phyloP scores from a whole-genome alignment of 2,329 filamentous ascomycete species.

The Microdochium nivale region DNA sequence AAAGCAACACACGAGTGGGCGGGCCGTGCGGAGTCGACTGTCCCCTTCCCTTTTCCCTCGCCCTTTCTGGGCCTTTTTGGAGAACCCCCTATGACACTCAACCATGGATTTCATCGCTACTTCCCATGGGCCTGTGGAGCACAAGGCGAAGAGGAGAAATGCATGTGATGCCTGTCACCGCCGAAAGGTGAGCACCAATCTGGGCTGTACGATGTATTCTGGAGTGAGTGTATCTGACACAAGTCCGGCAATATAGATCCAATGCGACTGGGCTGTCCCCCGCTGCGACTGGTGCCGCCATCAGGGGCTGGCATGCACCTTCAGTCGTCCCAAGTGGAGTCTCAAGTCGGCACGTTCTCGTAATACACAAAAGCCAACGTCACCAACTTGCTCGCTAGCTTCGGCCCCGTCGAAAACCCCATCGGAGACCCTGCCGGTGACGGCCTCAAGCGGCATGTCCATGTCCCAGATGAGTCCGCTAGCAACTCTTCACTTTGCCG shows the following conservation, averaged over 20 bases:
- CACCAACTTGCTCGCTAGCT: not conserved
- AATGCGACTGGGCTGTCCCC: constrained; percentile 34
- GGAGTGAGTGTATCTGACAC: not conserved
- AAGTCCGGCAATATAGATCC: constrained; percentile 27
- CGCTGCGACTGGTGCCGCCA: constrained; percentile 42
- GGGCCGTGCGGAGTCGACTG: too few relatives aligned
- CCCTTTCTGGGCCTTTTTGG: not conserved
- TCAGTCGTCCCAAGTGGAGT: constrained; percentile 18
- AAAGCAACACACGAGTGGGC: not conserved
- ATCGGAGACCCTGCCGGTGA: too few relatives aligned
- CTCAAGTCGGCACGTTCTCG: constrained; percentile 16
- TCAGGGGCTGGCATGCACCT: constrained; percentile 37
- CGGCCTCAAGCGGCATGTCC: not conserved
- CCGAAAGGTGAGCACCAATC: constrained; percentile 29
- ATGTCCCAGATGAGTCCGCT: not conserved
- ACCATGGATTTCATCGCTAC: not conserved
- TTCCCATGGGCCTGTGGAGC: not conserved
- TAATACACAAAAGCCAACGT: not conserved
- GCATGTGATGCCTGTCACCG: constrained; percentile 41
- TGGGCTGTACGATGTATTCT: not conserved
- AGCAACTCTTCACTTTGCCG: constrained; percentile 31
- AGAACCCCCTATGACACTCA: too few relatives aligned
- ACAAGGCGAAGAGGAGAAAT: constrained; percentile 12
- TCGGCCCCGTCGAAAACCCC: not conserved
- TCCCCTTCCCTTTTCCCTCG: too few relatives aligned